Evolutionary conservation across 2,329 filamentous ascomycete species (phyloP), one percentile per base, ranked within the genome.

Genomic region (Fusarium sp.): DNA sequence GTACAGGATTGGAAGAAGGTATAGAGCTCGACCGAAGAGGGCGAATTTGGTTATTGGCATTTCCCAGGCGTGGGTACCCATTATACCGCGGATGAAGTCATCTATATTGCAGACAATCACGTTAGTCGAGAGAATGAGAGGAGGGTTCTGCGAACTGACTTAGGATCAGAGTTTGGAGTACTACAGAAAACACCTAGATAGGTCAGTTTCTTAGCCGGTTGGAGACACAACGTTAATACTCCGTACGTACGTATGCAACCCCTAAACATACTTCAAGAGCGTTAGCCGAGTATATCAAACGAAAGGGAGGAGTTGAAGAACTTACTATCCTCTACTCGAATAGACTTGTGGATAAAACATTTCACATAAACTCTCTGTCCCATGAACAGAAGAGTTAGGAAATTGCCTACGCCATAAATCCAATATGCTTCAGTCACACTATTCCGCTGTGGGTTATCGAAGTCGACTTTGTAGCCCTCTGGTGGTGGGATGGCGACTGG

Each of bases 401-500:
- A 39, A 70, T 57, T 8, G 2, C 71, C 59, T 6, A 73, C 23
- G 2, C 63, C 74, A 47, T 75, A 76, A 4, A 77, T 43, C 31
- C 69, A 63, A 18, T 75, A 77, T 4, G 66, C 59, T 47, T 64
- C 26, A 63, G 41, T 44, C 6, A 66, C 21, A 39, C 29, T 44
- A 44, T 67, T 35, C 39, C 63, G 33, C 16, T 61, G 63, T 1
- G 77, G 78, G 38, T 78, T 62, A 8, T 71, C 72, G 37, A 79
- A 78, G 41, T 79, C 61, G 24, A 78, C 75, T 2, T 64, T 54
- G 44, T 78, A 78, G 26, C 70, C 75, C 16, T 59, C 53, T 0
- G 77, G 77, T 9, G 77, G 72, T 33, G 53, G 50, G 10, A 75
- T 46, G 13, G 74, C 29, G 8, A 72, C 73, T 4, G 56, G 63